These are phyloP conservation scores for Mychonastes homosphaera DNA, from an alignment of 139 green algal genomes.

Conservation along the genomic window DNA sequence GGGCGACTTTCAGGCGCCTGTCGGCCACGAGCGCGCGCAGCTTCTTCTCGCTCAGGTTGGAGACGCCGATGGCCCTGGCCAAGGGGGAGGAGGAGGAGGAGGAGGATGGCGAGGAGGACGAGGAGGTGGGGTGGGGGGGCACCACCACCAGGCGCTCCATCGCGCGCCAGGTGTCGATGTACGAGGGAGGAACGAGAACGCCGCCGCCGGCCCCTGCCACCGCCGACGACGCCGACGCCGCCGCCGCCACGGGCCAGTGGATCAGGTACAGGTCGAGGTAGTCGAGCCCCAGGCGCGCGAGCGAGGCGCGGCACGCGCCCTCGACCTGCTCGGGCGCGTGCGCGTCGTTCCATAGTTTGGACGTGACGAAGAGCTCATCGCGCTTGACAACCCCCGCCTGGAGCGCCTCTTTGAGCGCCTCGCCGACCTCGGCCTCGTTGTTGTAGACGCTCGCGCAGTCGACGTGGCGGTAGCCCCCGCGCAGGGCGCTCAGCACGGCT, in stretches of 20 bases:
- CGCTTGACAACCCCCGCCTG: slow-evolving; percentile 36
- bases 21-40: slow-evolving; percentile 41
- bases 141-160: slow-evolving; percentile 56
- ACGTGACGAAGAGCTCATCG: slow-evolving; percentile 53
- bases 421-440: slow-evolving; percentile 47
- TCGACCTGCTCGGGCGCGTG: slow-evolving; percentile 27
- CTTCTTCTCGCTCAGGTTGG: slow-evolving; percentile 70
- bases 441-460: slow-evolving; percentile 38
- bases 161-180: slow-evolving; percentile 41
- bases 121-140: too few relatives aligned
- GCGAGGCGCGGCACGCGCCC: slow-evolving; percentile 27
- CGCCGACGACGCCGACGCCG: too few relatives aligned
- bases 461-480: slow-evolving; percentile 50
- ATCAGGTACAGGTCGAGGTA: slow-evolving; percentile 88
- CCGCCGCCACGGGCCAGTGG: slow-evolving; percentile 49
- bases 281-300: slow-evolving; percentile 61
- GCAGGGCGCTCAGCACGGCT: slow-evolving; percentile 37
- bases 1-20: neutral
- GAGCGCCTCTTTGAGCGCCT: slow-evolving; percentile 29
- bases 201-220: too few relatives aligned
- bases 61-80: slow-evolving; percentile 63
- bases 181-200: slow-evolving; percentile 45
- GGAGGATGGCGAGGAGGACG: too few relatives aligned
- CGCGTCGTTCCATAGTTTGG: slow-evolving; percentile 59
- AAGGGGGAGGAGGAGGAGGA: too few relatives aligned